Base-by-base conservation (phyloP, 1,284 basidiomycete species). In the Marasmius tenuissimus region DNA sequence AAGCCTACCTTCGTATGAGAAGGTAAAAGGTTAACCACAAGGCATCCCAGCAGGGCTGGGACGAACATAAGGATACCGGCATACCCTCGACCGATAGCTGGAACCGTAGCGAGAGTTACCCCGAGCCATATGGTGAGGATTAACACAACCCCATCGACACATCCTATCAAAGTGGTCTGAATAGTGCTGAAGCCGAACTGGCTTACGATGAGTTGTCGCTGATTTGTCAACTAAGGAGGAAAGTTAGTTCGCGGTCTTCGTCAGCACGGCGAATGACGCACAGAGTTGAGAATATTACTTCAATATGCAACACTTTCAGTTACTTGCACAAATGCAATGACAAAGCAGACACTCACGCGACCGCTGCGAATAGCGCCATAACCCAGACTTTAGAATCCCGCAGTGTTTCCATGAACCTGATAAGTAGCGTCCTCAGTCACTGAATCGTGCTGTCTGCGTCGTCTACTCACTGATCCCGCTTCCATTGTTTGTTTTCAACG, bases 401-500 rank as follows among this genome's bases (percentile, higher is more conserved):
- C 20, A 63, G 47, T 7, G 62, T 61, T 47, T 63, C 62, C 16
- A 63, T 58, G 47, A 63, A 63, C 42, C 62, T 63, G 33, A 14
- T 14, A 20, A 48, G 52, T 55, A 57, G 58, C 64, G 65, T n/a
- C 27, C 8, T 56, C 7, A 56, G 61, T 8, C 45, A 18, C 45
- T 16, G 20, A 14, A 18, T 47, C 8, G 16, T 47, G 16, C 14
- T 2, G n/a, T 8, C 6, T 18, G 5, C 16, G 7, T 16, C 16
- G 20, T 59, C n/a, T 47, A 39, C 85, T 65, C 62, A 90, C 86
- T 93, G 91, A 48, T 91, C 86, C 59, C 72, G 79, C 75, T 93
- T 93, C 85, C 90, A 93, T 51, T 78, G 79, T 70, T 93, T 92
- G 72, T 91, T 92, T 74, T 92, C 89, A 11, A 91, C 78, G 63